A percentile compares a stretch with the other conserved stretches of the same genome.
Evolutionary conservation across 768 basidiomycete species (phyloP).

Genomic region (Leccinum longicurvipes): DNA sequence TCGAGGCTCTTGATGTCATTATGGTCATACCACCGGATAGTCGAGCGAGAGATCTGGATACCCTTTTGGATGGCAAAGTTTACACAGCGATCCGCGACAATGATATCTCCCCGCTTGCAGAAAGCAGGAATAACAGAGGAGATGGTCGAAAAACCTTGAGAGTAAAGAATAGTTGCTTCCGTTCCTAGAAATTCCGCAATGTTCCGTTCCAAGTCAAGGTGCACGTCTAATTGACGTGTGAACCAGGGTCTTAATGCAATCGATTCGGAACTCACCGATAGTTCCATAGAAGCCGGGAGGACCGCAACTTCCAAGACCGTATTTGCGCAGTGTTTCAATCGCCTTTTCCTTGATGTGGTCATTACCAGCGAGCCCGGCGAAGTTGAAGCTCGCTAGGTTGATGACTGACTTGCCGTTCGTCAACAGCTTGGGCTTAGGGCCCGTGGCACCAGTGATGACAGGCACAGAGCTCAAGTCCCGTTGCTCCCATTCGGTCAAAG

Average conservation of each 20-base stretch:
- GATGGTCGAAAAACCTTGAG: slow-evolving; percentile 89
- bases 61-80: slow-evolving; percentile 97
- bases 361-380: slow-evolving; percentile 84
- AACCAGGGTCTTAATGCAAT: neutral
- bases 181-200: slow-evolving; percentile 90
- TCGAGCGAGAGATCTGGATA: slow-evolving; percentile 87
- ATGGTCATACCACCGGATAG: slow-evolving; percentile 94
- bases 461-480: slow-evolving; percentile 74
- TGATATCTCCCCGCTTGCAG: slow-evolving; percentile 95
- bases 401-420: slow-evolving; percentile 67
- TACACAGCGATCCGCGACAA: slow-evolving; percentile 96
- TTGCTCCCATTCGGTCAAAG: slow-evolving; percentile 56
- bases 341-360: slow-evolving; percentile 85
- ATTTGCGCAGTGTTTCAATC: slow-evolving; percentile 78
- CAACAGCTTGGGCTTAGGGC: slow-evolving; percentile 79
- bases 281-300: slow-evolving; percentile 98
- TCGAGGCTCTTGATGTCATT: slow-evolving; percentile 91
- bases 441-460: slow-evolving; percentile 73
- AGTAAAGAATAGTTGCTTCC: slow-evolving; percentile 87
- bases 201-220: slow-evolving; percentile 83
- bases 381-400: slow-evolving; percentile 91
- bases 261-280: slow-evolving; percentile 57
- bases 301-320: slow-evolving; percentile 93
- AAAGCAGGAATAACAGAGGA: slow-evolving; percentile 96
- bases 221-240: slow-evolving; percentile 63